phyloP scores from a whole-genome alignment of 2,329 filamentous ascomycete species.

The Pyrenophora seminiperda region DNA sequence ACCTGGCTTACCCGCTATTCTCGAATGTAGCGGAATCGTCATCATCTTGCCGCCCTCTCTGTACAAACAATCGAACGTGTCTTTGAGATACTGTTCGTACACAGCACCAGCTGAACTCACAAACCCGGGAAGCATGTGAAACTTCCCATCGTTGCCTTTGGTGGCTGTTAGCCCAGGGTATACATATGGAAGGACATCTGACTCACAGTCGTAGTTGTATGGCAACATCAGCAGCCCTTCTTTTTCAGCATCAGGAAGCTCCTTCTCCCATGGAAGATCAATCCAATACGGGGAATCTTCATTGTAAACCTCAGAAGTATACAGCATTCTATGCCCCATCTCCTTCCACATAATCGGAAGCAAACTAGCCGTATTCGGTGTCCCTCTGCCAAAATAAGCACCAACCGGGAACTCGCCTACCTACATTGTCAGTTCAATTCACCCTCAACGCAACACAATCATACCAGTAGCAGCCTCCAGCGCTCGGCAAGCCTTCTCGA shows the following conservation, averaged over 20 bases:
- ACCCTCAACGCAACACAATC: neutral
- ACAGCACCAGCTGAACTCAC: conserved; percentile 46
- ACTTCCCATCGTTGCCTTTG: conserved; percentile 51
- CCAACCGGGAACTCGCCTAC: conserved; percentile 46
- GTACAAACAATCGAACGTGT: conserved; percentile 60
- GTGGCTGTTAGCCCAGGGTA: conserved; percentile 38
- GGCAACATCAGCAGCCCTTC: conserved; percentile 62
- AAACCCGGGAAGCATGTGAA: conserved; percentile 47
- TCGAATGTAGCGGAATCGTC: conserved; percentile 60
- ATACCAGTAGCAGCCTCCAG: conserved; percentile 47
- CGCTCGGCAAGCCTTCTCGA: conserved; percentile 51
- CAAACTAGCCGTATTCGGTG: conserved; percentile 57
- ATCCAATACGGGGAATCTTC: conserved; percentile 64
- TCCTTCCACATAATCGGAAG: conserved; percentile 59
- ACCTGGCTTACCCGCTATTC: conserved; percentile 59
- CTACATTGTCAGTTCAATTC: neutral
- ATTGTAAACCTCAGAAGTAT: conserved; percentile 58
- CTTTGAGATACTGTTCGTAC: conserved; percentile 56
- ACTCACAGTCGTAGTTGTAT: conserved; percentile 60
- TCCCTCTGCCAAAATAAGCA: conserved; percentile 57
- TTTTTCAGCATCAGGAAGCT: conserved; percentile 50
- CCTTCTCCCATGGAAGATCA: conserved; percentile 57
- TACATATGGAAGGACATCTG: conserved; percentile 18
- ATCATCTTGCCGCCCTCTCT: conserved; percentile 61
- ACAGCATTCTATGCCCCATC: conserved; percentile 57